Conservation (phyloP, 139 green algal genomes). For the Coelastrella sp. region DNA sequence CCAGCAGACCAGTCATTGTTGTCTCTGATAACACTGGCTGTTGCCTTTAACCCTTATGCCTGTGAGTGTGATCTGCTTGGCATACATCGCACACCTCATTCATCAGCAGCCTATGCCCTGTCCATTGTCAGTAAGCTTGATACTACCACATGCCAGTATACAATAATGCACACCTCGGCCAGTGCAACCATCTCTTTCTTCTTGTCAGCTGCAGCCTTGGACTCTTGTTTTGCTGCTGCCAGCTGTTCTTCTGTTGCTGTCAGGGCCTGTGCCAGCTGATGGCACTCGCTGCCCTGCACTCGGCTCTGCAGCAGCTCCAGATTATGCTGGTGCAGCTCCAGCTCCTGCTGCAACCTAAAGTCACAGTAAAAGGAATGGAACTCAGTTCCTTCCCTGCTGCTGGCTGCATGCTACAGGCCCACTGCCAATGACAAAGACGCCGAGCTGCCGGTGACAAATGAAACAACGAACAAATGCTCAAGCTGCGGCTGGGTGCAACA, state of each 20-base stretch:
- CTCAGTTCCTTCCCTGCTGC: too few species aligned
- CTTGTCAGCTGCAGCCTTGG: constrained; percentile 60
- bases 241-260: constrained; percentile 70
- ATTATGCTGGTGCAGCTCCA: constrained; percentile 80
- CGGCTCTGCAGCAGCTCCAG: constrained; percentile 80
- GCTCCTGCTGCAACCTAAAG: constrained; percentile 75
- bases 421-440: too few species aligned
- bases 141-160: not conserved
- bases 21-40: too few species aligned
- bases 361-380: not conserved
- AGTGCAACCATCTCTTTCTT: constrained; percentile 74
- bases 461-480: too few species aligned
- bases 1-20: not conserved
- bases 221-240: constrained; percentile 58
- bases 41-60: too few species aligned
- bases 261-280: constrained; percentile 76
- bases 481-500: not conserved
- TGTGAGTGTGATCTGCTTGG: too few species aligned
- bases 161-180: constrained; percentile 69
- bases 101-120: too few species aligned
- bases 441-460: too few species aligned
- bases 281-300: constrained; percentile 71
- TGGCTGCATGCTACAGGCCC: too few species aligned
- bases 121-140: too few species aligned
- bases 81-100: too few species aligned